Conservation (phyloP, 2,329 filamentous ascomycete species). For the Colletotrichum sp. region DNA sequence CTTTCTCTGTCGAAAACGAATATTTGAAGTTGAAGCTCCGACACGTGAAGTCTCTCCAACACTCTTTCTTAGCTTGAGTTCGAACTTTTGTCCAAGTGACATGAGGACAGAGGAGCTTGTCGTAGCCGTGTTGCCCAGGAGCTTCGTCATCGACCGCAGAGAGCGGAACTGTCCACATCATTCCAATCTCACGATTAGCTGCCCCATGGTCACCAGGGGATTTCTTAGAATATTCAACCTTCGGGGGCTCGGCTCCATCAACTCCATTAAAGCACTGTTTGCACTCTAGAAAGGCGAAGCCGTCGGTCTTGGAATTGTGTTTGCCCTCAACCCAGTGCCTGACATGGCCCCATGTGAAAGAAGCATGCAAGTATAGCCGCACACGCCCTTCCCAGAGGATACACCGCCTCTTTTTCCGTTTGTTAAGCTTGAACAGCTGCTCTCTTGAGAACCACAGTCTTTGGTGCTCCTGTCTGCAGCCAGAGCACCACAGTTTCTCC, state of each 20-base stretch:
- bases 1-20: neutral
- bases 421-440: neutral
- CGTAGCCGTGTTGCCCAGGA: accelerated
- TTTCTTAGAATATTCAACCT: neutral
- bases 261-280: accelerated
- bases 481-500: neutral
- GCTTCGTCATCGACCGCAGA: accelerated
- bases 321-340: neutral
- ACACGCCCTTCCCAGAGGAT: neutral
- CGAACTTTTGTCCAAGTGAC: neutral
- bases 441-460: neutral
- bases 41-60: accelerated
- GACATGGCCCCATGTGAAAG: neutral
- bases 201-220: too few species aligned
- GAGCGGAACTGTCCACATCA: neutral
- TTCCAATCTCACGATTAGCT: too few species aligned
- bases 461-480: neutral
- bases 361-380: neutral
- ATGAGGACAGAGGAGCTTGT: neutral
- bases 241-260: accelerated
- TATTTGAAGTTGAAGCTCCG: accelerated
- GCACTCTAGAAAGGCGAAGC: neutral
- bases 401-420: accelerated
- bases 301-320: neutral
- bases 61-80: accelerated